These are phyloP conservation scores for Bipolaris oryzae DNA, from an alignment of 2,329 filamentous ascomycete genomes.

Conservation along the genomic window DNA sequence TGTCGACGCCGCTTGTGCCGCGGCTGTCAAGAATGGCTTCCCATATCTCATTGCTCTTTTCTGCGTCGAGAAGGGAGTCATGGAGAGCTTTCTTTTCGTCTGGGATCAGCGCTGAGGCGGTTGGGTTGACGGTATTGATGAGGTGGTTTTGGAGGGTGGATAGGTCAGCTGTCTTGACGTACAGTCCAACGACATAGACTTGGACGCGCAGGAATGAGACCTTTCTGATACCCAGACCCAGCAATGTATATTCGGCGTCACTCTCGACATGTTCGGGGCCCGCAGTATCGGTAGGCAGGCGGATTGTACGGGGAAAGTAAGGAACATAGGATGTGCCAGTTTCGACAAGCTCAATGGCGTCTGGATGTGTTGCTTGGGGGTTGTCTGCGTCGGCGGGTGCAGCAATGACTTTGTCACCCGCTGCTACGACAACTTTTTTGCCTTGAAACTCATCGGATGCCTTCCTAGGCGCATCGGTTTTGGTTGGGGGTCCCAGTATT, in stretches of 20 bases:
- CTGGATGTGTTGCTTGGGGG: slow-evolving; percentile 44
- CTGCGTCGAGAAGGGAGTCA: slow-evolving; percentile 70
- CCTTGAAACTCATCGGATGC: slow-evolving; percentile 55
- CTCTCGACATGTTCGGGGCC: slow-evolving; percentile 29
- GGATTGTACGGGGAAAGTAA: slow-evolving; percentile 75
- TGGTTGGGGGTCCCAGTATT: slow-evolving; percentile 33
- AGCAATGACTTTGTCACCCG: slow-evolving; percentile 66
- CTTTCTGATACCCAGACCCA: slow-evolving; percentile 85
- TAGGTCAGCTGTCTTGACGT: slow-evolving; percentile 84
- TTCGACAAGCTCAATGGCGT: slow-evolving; percentile 74
- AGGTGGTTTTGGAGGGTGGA: slow-evolving; percentile 78
- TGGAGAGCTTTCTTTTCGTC: slow-evolving; percentile 79
- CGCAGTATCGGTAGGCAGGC: slow-evolving; percentile 58
- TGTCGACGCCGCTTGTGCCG: slow-evolving; percentile 64
- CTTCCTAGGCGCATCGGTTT: slow-evolving; percentile 37
- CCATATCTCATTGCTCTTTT: slow-evolving; percentile 75
- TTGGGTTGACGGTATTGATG: slow-evolving; percentile 74
- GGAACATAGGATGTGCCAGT: slow-evolving; percentile 84
- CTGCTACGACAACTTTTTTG: slow-evolving; percentile 63
- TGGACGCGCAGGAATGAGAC: slow-evolving; percentile 90
- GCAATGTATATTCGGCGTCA: slow-evolving; percentile 76
- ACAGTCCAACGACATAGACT: slow-evolving; percentile 94
- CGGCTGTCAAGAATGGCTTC: slow-evolving; percentile 66
- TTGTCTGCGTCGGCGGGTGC: slow-evolving; percentile 44
- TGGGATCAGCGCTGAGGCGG: slow-evolving; percentile 82